Conservation (phyloP, 73 alveolate genomes). For the Uronychia binucleata region DNA sequence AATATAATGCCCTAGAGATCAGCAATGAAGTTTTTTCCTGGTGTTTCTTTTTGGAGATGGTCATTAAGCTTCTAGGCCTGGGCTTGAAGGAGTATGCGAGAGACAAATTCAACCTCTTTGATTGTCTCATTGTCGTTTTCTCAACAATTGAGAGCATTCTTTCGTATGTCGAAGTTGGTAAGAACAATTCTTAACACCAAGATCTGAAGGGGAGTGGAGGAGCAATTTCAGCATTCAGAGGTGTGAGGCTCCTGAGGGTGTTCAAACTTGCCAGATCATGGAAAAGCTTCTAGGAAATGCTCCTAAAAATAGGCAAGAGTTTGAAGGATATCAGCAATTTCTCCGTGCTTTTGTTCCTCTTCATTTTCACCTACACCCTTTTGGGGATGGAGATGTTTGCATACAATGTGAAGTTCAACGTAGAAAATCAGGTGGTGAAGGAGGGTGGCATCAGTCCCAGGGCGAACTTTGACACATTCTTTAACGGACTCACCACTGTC, state of each 20-base stretch:
- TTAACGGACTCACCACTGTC: constrained; percentile 43
- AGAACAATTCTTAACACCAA: background rate
- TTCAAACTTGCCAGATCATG: constrained; percentile 42
- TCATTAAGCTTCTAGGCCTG: constrained; percentile 34
- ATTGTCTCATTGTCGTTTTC: constrained; percentile 29
- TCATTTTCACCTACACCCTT: constrained; percentile 60
- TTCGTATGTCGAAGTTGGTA: too few relatives aligned
- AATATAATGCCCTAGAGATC: constrained; percentile 7
- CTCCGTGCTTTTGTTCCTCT: constrained; percentile 44
- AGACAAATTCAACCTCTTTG: constrained; percentile 45
- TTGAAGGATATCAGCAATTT: constrained; percentile 40
- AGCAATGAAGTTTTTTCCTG: constrained; percentile 15
- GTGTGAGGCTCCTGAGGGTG: constrained; percentile 42
- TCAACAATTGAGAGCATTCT: constrained; percentile 26
- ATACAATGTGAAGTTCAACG: constrained; percentile 5
- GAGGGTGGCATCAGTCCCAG: constrained; percentile 26
- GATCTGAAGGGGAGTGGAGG: constrained; percentile 17
- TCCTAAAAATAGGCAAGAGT: constrained; percentile 16
- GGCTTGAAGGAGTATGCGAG: constrained; percentile 18
- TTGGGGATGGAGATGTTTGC: constrained; percentile 71
- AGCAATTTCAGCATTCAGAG: constrained; percentile 54
- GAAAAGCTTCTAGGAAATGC: constrained; percentile 21
- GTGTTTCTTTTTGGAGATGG: constrained; percentile 32
- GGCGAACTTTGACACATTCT: constrained; percentile 53
- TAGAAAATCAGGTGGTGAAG: background rate